A percentile compares a stretch with the other conserved stretches of the same genome.
These are phyloP conservation scores for Penicillium decumbens DNA, from an alignment of 2,329 filamentous ascomycete species.

Conservation along the genomic window DNA sequence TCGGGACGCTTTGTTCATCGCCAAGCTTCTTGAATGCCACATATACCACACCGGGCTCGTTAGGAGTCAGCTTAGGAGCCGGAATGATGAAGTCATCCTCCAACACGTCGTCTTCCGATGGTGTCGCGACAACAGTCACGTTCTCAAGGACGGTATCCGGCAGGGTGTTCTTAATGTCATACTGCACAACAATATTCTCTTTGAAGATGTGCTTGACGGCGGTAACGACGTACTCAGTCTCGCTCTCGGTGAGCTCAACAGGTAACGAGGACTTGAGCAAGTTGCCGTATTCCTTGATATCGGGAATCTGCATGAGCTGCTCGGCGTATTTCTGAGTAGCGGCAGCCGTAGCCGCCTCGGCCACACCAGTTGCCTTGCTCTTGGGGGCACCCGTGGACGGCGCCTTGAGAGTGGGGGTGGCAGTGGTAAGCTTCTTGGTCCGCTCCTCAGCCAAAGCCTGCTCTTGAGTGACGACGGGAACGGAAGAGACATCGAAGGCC, in stretches of 20 bases:
- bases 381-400: slow-evolving; percentile 76
- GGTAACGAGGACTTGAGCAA: slow-evolving; percentile 85
- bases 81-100: slow-evolving; percentile 91
- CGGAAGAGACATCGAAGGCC: slow-evolving; percentile 84
- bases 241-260: slow-evolving; percentile 89
- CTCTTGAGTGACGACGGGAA: slow-evolving; percentile 90
- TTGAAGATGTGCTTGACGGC: slow-evolving; percentile 98
- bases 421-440: slow-evolving; percentile 92
- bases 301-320: slow-evolving; percentile 81
- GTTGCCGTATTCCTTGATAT: slow-evolving; percentile 81
- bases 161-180: slow-evolving; percentile 95
- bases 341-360: slow-evolving; percentile 73
- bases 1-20: slow-evolving; percentile 71
- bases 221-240: slow-evolving; percentile 93
- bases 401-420: slow-evolving; percentile 88
- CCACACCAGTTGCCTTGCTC: slow-evolving; percentile 60
- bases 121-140: slow-evolving; percentile 75
- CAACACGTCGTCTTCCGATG: slow-evolving; percentile 68
- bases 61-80: slow-evolving; percentile 72
- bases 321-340: slow-evolving; percentile 84
- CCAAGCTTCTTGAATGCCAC: slow-evolving; percentile 84
- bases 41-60: slow-evolving; percentile 89
- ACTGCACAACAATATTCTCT: slow-evolving; percentile 91
- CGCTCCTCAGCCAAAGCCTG: slow-evolving; percentile 94
- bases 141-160: slow-evolving; percentile 86